Conservation (phyloP, 345 rosid species). For the sweet orange (Citrus sinensis) region DVS_A1.0 CM039162.1:32549001-32549500, state of each 20-base stretch:
- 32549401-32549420: neutral
- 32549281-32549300: conserved; percentile 21
- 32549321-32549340: conserved; percentile 43
- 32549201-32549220: conserved; percentile 3
- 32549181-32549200: conserved; percentile 20
- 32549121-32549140: conserved; percentile 20
- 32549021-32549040: conserved; percentile 16
- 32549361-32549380: neutral
- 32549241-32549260: neutral
- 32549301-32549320: conserved; percentile 66
- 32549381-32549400: conserved; percentile 9
- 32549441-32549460: neutral
- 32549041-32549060: conserved; percentile 33
- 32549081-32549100: conserved; percentile 25
- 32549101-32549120: conserved; percentile 22
- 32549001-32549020: conserved; percentile 29
- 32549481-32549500: neutral
- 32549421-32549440: neutral
- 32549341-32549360: neutral
- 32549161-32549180: neutral
- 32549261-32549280: conserved; percentile 1
- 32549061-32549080: conserved; percentile 47
- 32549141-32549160: neutral
- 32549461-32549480: neutral
- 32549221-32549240: neutral